Percentiles rank a stretch among this genome's conserved stretches.
Evolutionary conservation across 768 basidiomycete species (phyloP).

Genomic region (Cubamyces sp.): DNA sequence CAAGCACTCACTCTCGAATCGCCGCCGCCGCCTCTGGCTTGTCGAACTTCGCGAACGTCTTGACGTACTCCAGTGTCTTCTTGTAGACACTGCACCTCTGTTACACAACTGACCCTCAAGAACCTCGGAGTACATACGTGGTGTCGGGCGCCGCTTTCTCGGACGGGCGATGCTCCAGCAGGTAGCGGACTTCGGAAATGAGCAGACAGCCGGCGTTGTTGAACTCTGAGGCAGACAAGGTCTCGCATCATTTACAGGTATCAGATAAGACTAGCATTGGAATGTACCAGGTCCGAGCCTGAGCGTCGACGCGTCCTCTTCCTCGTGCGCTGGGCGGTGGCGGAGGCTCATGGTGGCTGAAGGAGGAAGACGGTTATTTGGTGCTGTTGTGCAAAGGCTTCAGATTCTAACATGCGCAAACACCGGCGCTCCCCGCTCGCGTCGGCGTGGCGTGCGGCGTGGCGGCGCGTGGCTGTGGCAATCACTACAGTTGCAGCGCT

Average conservation of each 20-base stretch:
- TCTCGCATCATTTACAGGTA: constrained; percentile 1
- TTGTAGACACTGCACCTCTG: constrained; percentile 73
- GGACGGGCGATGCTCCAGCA: constrained; percentile 70
- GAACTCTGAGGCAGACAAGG: constrained; percentile 59
- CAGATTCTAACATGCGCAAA: constrained; percentile 36
- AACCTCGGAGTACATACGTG: constrained; percentile 52
- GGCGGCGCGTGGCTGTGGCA: background rate
- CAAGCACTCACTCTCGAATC: constrained; percentile 73
- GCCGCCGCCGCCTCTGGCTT: constrained; percentile 83
- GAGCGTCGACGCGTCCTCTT: constrained; percentile 84
- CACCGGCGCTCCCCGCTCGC: background rate
- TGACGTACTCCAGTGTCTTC: constrained; percentile 91
- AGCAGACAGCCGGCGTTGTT: constrained; percentile 90
- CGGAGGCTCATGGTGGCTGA: constrained; percentile 51
- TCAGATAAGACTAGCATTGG: background rate
- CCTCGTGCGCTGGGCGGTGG: constrained; percentile 74
- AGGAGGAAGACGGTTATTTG: constrained; percentile 23
- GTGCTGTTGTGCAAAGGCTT: constrained; percentile 41
- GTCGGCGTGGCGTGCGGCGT: background rate
- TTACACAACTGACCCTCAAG: background rate
- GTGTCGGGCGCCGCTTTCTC: constrained; percentile 89
- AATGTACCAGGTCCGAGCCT: constrained; percentile 75
- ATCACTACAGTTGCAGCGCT: background rate
- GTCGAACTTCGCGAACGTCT: constrained; percentile 89
- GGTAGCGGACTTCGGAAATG: constrained; percentile 90